These are phyloP conservation scores for Abrus pulchellus DNA, from an alignment of 306 rosid species.

Conservation along the genomic window DNA sequence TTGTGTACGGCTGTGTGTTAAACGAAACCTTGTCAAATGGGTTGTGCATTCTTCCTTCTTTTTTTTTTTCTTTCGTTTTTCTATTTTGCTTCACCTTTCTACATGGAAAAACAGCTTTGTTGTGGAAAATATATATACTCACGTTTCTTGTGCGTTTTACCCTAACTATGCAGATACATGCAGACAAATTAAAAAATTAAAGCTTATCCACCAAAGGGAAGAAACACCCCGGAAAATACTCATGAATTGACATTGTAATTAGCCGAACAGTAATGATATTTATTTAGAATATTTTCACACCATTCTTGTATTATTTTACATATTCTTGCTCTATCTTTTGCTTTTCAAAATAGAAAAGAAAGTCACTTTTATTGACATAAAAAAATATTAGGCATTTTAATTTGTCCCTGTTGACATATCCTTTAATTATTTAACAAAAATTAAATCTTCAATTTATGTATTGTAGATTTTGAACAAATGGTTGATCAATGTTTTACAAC, in stretches of 20 bases:
- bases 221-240: slow-evolving; percentile 27
- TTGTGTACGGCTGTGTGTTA: slow-evolving; percentile 17
- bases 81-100: slow-evolving; percentile 3
- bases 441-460: no score
- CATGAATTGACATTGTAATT: slow-evolving; percentile 22
- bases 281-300: background rate
- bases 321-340: background rate
- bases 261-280: background rate
- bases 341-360: background rate
- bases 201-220: background rate
- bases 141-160: slow-evolving; percentile 41
- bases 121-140: slow-evolving; percentile 35
- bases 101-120: slow-evolving; percentile 33
- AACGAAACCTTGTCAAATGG: slow-evolving; percentile 34
- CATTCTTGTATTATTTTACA: slow-evolving; percentile 14
- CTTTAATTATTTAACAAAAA: no score
- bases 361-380: no score
- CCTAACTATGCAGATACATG: slow-evolving; percentile 20
- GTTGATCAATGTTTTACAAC: no score
- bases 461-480: no score
- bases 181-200: slow-evolving; percentile 32
- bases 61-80: background rate
- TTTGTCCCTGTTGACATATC: background rate
- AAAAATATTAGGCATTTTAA: background rate
- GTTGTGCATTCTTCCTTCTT: background rate